Conservation (phyloP, 2,329 filamentous ascomycete genomes). For the Scedosporium boydii region DNA sequence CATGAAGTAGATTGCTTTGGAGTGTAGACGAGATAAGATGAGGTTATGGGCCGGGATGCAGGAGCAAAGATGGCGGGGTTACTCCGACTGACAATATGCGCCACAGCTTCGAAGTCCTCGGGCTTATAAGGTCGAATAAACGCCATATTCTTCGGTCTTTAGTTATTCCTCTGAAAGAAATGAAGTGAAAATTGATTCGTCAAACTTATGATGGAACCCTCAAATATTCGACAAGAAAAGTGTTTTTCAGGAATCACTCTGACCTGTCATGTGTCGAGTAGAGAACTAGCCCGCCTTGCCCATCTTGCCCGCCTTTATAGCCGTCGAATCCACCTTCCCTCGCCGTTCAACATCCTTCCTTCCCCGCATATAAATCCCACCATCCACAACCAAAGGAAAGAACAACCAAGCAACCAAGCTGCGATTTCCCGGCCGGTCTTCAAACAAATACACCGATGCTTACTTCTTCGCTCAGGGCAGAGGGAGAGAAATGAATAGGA, state of each 20-base stretch:
- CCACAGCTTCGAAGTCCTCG: constrained; percentile 29
- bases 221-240: too few relatives aligned
- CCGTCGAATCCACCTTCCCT: neutral
- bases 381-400: neutral
- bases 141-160: constrained; percentile 27
- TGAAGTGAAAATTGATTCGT: neutral
- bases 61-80: neutral
- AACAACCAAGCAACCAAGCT: neutral
- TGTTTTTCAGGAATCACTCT: neutral
- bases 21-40: neutral
- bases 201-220: too few relatives aligned
- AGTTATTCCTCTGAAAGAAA: neutral
- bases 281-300: neutral
- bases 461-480: neutral
- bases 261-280: neutral
- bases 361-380: neutral
- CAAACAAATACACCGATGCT: neutral
- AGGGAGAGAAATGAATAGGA: neutral
- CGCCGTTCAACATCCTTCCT: neutral
- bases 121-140: constrained; percentile 32
- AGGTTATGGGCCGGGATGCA: neutral
- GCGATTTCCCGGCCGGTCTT: neutral
- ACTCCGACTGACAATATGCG: constrained; percentile 27
- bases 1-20: neutral
- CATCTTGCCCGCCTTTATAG: too few relatives aligned